phyloP scores from a whole-genome alignment of 768 basidiomycete species.

The Tylopilus felleus region DNA sequence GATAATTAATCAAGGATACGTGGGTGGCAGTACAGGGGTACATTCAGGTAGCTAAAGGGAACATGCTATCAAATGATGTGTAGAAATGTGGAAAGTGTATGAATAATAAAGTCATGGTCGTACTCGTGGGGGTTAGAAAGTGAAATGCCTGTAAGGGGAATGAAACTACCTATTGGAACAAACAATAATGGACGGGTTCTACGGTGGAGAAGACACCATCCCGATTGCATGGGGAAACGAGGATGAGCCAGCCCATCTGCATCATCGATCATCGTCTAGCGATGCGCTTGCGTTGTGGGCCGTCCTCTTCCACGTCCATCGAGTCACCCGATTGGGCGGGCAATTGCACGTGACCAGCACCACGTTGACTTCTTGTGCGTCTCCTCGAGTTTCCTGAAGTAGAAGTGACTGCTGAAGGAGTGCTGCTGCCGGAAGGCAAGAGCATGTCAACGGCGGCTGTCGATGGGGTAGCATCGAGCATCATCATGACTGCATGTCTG shows the following conservation, averaged over 20 bases:
- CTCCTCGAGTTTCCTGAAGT: conserved; percentile 40
- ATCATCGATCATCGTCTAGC: conserved; percentile 54
- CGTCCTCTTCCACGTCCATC: conserved; percentile 78
- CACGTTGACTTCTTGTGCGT: conserved; percentile 53
- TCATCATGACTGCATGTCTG: conserved; percentile 76
- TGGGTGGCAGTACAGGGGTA: conserved; percentile 14
- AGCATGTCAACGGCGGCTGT: conserved; percentile 36
- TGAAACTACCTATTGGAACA: conserved; percentile 11
- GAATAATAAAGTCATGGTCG: conserved; percentile 11
- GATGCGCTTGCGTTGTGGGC: conserved; percentile 71
- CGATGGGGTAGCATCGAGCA: conserved; percentile 54
- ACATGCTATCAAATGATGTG: conserved; percentile 6
- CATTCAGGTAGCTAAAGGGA: background rate
- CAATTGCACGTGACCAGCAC: conserved; percentile 36
- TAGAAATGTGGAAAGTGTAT: conserved; percentile 10
- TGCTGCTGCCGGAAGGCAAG: conserved; percentile 35
- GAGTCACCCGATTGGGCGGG: conserved; percentile 43
- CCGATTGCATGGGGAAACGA: background rate
- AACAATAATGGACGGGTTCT: conserved; percentile 3
- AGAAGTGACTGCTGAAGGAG: conserved; percentile 20
- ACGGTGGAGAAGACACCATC: background rate
- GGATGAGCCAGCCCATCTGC: background rate
- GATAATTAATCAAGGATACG: conserved; percentile 8
- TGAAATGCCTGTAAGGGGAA: background rate
- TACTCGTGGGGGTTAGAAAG: conserved; percentile 4